phyloP scores from a whole-genome alignment of 257 asterid species.

The Thymus quinquecostatus region DNA sequence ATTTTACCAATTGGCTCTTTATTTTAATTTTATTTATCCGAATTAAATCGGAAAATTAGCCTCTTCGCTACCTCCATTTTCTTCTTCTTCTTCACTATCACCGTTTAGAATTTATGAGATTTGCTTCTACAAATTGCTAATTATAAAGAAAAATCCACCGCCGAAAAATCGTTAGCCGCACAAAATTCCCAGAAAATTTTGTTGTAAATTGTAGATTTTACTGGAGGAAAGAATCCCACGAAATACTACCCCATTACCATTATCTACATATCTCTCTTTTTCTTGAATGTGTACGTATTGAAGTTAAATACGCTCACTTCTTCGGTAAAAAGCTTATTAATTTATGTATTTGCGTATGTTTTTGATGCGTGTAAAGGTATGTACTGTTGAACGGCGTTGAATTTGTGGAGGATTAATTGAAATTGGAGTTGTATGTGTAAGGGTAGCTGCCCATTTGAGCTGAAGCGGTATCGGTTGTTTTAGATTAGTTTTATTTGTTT shows the following conservation, averaged over 20 bases:
- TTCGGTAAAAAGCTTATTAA: constrained; percentile 29
- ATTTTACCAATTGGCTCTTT: background rate
- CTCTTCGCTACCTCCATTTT: constrained; percentile 9
- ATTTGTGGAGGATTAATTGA: constrained; percentile 25
- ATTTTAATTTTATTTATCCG: background rate
- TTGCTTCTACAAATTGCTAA: constrained; percentile 21
- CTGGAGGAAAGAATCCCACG: constrained; percentile 35
- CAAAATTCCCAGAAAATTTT: constrained; percentile 11
- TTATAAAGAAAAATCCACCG: constrained; percentile 18
- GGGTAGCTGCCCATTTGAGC: constrained; percentile 17
- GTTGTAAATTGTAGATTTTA: constrained; percentile 18
- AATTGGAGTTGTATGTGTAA: constrained; percentile 6
- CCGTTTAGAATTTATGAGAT: constrained; percentile 40
- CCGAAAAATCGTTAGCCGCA: constrained; percentile 45
- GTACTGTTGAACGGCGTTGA: background rate
- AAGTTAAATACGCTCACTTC: constrained; percentile 22
- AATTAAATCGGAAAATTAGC: constrained; percentile 19
- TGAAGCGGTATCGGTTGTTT: constrained; percentile 25
- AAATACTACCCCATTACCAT: constrained; percentile 17
- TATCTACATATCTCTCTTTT: constrained; percentile 35
- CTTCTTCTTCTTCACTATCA: constrained; percentile 34
- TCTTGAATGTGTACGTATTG: constrained; percentile 26
- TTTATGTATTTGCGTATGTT: background rate
- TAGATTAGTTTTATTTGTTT: too few species aligned
- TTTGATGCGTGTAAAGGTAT: background rate